These are phyloP conservation scores for Apiotrichum porosum DNA, from an alignment of 1,284 basidiomycete genomes.

Conservation along the genomic window DNA sequence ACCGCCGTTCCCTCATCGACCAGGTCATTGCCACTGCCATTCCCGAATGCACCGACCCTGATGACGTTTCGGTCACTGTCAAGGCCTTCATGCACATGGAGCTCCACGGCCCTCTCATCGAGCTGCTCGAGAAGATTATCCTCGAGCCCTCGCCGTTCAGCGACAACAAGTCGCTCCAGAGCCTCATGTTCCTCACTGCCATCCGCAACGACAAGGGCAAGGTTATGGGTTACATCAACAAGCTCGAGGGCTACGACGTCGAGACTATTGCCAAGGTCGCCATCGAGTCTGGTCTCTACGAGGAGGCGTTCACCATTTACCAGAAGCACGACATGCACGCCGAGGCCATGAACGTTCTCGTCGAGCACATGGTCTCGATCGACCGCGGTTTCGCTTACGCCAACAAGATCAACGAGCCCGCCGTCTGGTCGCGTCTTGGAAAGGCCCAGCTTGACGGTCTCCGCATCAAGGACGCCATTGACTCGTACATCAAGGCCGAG, in stretches of 20 bases:
- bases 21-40: conserved; percentile 93
- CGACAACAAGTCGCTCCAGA: conserved; percentile 94
- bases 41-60: conserved; percentile 95
- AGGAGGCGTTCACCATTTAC: conserved; percentile 95
- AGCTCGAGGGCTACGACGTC: conserved; percentile 90
- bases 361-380: conserved; percentile 96
- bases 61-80: conserved; percentile 97
- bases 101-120: conserved; percentile 94
- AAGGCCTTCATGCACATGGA: conserved; percentile 98
- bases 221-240: conserved; percentile 97
- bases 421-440: conserved; percentile 93
- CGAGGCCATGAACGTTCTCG: conserved; percentile 93
- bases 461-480: conserved; percentile 96
- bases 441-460: conserved; percentile 99
- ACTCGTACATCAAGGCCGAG: conserved; percentile 98
- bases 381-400: conserved; percentile 96
- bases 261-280: conserved; percentile 96
- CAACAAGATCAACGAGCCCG: conserved; percentile 92
- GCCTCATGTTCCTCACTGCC: conserved; percentile 89
- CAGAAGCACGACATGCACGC: conserved; percentile 91
- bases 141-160: conserved; percentile 96
- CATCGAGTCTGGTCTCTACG: conserved; percentile 90
- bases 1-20: conserved; percentile 91
- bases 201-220: conserved; percentile 98
- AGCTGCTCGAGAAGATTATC: conserved; percentile 97